Percentiles rank a stretch among this genome's conserved stretches.
These are phyloP conservation scores for Rhododendron ferrugineum DNA, from an alignment of 148 eudicot genomes.

Conservation along the genomic window DNA sequence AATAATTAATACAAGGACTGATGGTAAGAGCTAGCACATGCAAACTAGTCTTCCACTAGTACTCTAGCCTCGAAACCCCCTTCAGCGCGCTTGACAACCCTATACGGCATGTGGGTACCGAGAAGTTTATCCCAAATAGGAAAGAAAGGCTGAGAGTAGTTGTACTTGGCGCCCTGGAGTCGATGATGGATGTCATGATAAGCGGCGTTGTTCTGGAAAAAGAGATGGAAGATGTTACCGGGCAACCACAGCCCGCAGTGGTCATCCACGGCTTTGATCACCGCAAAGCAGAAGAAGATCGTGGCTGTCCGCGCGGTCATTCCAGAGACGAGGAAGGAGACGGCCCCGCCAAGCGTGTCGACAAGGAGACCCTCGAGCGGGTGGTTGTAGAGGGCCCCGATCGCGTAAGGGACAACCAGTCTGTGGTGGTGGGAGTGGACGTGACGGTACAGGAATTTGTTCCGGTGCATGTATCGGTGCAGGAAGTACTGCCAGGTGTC, in stretches of 20 bases:
- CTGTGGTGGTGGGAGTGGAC: slow-evolving; percentile 50
- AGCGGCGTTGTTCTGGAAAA: slow-evolving; percentile 46
- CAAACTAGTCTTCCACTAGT: slow-evolving; percentile 24
- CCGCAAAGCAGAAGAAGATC: slow-evolving; percentile 50
- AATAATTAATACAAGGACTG: not conserved
- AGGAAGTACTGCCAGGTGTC: slow-evolving; percentile 50
- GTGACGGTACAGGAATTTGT: slow-evolving; percentile 42
- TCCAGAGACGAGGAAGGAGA: slow-evolving; percentile 46
- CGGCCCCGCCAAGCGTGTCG: slow-evolving; percentile 45
- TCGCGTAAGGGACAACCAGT: slow-evolving; percentile 42
- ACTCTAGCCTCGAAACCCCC: slow-evolving; percentile 49
- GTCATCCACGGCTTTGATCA: slow-evolving; percentile 46
- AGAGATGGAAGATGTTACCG: slow-evolving; percentile 43
- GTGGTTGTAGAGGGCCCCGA: slow-evolving; percentile 55
- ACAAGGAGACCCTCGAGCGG: slow-evolving; percentile 46
- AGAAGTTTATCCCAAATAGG: slow-evolving; percentile 49
- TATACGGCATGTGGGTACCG: slow-evolving; percentile 45
- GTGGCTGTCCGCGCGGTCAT: slow-evolving; percentile 47
- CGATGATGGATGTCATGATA: slow-evolving; percentile 57
- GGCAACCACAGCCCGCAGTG: slow-evolving; percentile 55
- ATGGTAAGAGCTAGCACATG: not conserved
- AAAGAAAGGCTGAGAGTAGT: slow-evolving; percentile 50
- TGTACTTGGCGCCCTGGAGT: slow-evolving; percentile 41
- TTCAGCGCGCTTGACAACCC: slow-evolving; percentile 35
- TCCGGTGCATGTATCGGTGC: slow-evolving; percentile 52